Evolutionary conservation across 805 yeast species (phyloP), one percentile per base, ranked within the genome.

Genomic region (Metschnikowia santaceciliae): DNA sequence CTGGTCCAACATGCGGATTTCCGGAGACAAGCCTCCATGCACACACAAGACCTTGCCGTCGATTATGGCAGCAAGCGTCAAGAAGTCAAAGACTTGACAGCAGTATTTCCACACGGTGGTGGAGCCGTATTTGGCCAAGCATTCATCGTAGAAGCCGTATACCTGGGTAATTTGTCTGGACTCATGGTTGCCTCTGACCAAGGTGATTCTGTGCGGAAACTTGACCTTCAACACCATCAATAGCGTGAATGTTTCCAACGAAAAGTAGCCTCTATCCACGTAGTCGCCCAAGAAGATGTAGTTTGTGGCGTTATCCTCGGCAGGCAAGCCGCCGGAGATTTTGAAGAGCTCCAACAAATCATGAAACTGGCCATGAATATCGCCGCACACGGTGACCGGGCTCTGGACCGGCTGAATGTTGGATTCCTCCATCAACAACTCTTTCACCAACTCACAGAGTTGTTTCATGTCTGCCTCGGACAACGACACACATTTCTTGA

Each of bases 111-210:
- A 91, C 34, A 90, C 97, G 23, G 96, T 89, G 20, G 96, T 89
- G 37, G 92, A 86, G 19, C 97, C 97, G 66, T 91, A 91, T 68
- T 91, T 91, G 50, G 90, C 86, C 53, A 91, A 68, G 66, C 98
- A 91, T 69, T 91, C 98, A 68, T 91, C 98, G 70, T 94, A 92
- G 70, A 92, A 92, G 4, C 99, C 99, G 70, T 92, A 92, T 35
- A 91, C 98, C 72, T 92, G 97, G n/a, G 99, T 92, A 65, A 94
- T 94, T 65, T 94, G 99, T 61, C 99, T 79, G 4, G 94, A 84
- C 70, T 92, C 99, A 71, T 92, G 99, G 69, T 92, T 92, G n/a
- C 99, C 99, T 61, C 99, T 78, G 13, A 92, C 97, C 49, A 92
- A 76, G 0, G 98, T 94, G 54, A 94, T 82, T 60, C 90, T 77